phyloP scores from a whole-genome alignment of 2,329 filamentous ascomycete species.

The Xylaria hypoxylon region DNA sequence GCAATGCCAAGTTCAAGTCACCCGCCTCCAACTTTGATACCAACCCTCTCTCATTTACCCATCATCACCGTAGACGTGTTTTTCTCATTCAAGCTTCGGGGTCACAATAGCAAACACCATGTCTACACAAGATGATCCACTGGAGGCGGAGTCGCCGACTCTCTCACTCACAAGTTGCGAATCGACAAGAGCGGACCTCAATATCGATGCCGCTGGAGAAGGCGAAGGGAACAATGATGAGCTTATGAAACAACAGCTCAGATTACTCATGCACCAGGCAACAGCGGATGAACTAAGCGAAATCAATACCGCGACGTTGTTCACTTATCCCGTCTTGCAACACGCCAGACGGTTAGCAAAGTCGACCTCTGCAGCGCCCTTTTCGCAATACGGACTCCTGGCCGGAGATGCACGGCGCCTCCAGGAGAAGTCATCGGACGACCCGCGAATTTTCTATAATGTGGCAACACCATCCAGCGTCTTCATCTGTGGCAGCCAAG shows the following conservation, averaged over 20 bases:
- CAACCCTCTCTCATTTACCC: not conserved
- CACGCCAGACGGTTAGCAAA: conserved; percentile 13
- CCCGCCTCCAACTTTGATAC: not conserved
- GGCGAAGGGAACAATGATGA: not conserved
- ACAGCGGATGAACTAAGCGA: conserved; percentile 34
- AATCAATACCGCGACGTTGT: conserved; percentile 40
- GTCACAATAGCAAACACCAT: not conserved
- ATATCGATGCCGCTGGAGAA: not conserved
- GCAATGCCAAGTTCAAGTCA: not conserved
- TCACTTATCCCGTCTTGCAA: conserved; percentile 36
- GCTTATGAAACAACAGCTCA: conserved; percentile 9
- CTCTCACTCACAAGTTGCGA: not conserved
- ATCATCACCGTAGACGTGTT: not conserved
- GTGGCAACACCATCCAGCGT: conserved; percentile 64
- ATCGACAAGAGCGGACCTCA: not conserved
- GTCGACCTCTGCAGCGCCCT: conserved; percentile 12
- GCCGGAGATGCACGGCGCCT: conserved; percentile 35
- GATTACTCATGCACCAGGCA: conserved; percentile 30
- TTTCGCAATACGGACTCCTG: conserved; percentile 44
- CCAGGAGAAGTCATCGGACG: conserved; percentile 16
- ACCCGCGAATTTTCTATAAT: conserved; percentile 59
- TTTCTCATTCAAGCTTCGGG: not conserved
- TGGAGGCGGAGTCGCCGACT: not conserved
- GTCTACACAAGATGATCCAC: not conserved
- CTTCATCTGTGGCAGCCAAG: conserved; percentile 74